Evolutionary conservation across 2,329 filamentous ascomycete species (phyloP).

Genomic region (Amauroascus niger): DNA sequence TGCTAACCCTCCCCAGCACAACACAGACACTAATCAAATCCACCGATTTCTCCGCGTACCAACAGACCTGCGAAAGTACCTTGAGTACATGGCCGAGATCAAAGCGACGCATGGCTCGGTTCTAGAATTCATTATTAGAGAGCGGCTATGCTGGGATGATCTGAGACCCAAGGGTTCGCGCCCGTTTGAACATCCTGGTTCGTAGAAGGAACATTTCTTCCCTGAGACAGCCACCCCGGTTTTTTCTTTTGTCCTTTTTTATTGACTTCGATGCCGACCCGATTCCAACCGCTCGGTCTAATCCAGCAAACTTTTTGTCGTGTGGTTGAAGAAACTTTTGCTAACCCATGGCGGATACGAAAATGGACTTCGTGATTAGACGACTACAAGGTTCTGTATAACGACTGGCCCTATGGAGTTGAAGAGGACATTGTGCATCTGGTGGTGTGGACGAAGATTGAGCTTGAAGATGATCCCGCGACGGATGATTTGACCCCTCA

Average conservation of each 20-base stretch:
- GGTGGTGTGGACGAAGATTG: slow-evolving; percentile 48
- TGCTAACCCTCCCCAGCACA: not conserved
- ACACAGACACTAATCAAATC: slow-evolving; percentile 54
- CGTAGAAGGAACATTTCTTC: not conserved
- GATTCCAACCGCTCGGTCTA: not conserved
- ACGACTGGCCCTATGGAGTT: slow-evolving; percentile 57
- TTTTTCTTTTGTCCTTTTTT: not conserved
- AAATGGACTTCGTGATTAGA: slow-evolving; percentile 9
- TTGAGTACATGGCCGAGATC: slow-evolving; percentile 47
- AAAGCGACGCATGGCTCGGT: slow-evolving; percentile 48
- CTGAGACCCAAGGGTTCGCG: slow-evolving; percentile 27
- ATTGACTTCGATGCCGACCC: not conserved
- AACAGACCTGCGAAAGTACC: slow-evolving; percentile 50
- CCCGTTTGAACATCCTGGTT: slow-evolving; percentile 32
- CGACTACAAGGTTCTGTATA: slow-evolving; percentile 50
- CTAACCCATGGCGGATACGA: too few species aligned
- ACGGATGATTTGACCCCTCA: slow-evolving; percentile 46
- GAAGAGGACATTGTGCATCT: slow-evolving; percentile 47
- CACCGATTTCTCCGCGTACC: slow-evolving; percentile 61
- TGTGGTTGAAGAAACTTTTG: slow-evolving; percentile 35
- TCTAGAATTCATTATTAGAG: slow-evolving; percentile 46
- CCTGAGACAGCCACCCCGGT: not conserved
- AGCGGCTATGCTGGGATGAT: slow-evolving; percentile 45
- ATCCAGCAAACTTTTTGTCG: not conserved
- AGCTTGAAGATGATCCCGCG: slow-evolving; percentile 31